Conservation (phyloP, 345 rosid genomes). For the Noccaea caerulescens region DNA sequence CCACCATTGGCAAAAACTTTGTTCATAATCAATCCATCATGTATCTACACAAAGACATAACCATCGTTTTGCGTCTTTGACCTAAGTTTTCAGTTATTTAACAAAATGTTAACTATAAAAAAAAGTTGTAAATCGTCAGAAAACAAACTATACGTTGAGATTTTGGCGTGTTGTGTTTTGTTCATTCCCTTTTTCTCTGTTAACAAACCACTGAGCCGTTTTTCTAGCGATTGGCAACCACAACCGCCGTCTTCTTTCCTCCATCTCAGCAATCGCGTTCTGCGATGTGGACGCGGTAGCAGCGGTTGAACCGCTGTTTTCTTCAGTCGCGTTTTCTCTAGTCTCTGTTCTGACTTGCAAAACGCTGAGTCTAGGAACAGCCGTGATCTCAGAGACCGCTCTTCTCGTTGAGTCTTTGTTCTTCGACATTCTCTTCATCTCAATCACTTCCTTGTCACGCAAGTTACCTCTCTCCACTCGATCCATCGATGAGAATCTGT, state of each 20-base stretch:
- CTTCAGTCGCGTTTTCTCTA: constrained; percentile 41
- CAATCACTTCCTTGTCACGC: constrained; percentile 18
- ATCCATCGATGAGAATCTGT: constrained; percentile 49
- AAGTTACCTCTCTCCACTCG: constrained; percentile 27
- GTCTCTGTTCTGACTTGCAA: not conserved
- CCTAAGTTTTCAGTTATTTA: constrained; percentile 8
- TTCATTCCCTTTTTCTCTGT: constrained; percentile 52
- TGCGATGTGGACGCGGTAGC: constrained; percentile 36
- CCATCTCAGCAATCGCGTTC: constrained; percentile 29
- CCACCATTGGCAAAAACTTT: not conserved
- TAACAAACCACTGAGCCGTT: constrained; percentile 73
- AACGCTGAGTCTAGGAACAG: constrained; percentile 46
- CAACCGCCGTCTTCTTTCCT: constrained; percentile 56
- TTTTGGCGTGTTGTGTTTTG: constrained; percentile 32
- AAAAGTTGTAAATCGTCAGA: constrained; percentile 12
- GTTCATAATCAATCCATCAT: constrained; percentile 9
- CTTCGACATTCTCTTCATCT: constrained; percentile 35
- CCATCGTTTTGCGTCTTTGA: not conserved
- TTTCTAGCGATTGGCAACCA: constrained; percentile 83
- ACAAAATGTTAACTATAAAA: not conserved
- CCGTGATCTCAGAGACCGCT: constrained; percentile 73
- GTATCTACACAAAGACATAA: constrained; percentile 14
- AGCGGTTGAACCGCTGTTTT: constrained; percentile 13
- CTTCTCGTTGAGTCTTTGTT: constrained; percentile 50
- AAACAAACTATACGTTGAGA: constrained; percentile 45